Conservation (phyloP, 2,329 filamentous ascomycete species). For the Lecanosticta acicola region DNA sequence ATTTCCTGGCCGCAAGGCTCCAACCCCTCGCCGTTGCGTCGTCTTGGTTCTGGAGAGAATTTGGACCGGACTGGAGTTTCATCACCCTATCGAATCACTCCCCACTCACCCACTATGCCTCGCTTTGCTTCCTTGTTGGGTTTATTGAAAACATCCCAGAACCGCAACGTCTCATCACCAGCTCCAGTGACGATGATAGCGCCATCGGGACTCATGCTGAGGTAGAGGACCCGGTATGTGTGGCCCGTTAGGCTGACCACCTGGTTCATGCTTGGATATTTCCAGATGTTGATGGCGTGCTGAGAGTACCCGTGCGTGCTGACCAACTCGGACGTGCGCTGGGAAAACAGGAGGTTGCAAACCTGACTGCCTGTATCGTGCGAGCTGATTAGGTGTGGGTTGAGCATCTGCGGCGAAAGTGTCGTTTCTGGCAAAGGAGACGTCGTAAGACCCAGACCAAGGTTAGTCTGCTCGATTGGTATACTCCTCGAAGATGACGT, state of each 20-base stretch:
- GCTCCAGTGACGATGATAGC: conserved; percentile 91
- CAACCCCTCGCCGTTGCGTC: too few species aligned
- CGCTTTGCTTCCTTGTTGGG: conserved; percentile 57
- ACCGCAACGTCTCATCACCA: conserved; percentile 89
- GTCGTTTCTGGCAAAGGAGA: conserved; percentile 22
- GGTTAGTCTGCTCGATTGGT: conserved; percentile 22
- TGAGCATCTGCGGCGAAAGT: conserved; percentile 37
- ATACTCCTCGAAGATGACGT: conserved; percentile 30
- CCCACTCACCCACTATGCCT: conserved; percentile 63
- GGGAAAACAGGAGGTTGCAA: conserved; percentile 97
- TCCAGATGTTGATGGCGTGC: conserved; percentile 99
- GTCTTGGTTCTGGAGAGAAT: too few species aligned
- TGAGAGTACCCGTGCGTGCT: conserved; percentile 96
- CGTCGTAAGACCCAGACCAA: conserved; percentile 25
- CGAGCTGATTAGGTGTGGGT: conserved; percentile 58
- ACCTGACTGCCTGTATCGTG: conserved; percentile 96
- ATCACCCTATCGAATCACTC: conserved; percentile 55
- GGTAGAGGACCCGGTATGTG: conserved; percentile 90
- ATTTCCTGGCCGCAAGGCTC: too few species aligned
- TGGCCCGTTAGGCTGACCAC: conserved; percentile 93
- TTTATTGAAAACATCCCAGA: conserved; percentile 94
- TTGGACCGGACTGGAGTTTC: background rate
- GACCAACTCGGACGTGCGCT: conserved; percentile 96
- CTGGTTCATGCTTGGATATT: conserved; percentile 97
- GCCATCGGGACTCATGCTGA: conserved; percentile 96